Evolutionary conservation across 768 basidiomycete genomes (phyloP).

Genomic region (Agaricus sinodeliciosus): DNA sequence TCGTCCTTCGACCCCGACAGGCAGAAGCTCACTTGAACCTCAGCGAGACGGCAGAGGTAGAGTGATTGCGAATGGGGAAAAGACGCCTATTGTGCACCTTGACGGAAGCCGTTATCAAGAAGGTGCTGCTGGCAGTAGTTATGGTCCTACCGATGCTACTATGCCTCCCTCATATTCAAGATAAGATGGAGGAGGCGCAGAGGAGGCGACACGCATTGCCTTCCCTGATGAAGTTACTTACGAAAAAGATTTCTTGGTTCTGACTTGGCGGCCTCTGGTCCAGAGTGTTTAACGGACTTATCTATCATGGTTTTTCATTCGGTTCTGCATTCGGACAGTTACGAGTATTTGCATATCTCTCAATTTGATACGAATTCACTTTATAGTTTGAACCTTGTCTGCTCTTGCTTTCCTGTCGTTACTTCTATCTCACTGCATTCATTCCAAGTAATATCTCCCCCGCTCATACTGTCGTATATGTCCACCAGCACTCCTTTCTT

Average conservation of each 20-base stretch:
- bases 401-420: no score
- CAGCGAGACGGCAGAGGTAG: conserved; percentile 25
- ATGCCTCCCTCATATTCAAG: conserved; percentile 22
- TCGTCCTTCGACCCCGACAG: conserved; percentile 22
- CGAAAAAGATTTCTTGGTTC: not conserved
- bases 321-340: conserved; percentile 1
- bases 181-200: not conserved
- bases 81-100: conserved; percentile 30
- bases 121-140: not conserved
- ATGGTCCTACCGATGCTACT: conserved; percentile 13
- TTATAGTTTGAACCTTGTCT: no score
- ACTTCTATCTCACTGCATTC: no score
- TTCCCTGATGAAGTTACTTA: not conserved
- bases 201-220: not conserved
- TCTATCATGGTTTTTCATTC: not conserved
- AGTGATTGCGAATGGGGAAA: conserved; percentile 19
- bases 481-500: not conserved
- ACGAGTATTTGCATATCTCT: not conserved
- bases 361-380: no score
- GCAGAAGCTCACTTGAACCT: conserved; percentile 17
- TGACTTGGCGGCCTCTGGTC: not conserved
- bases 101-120: conserved; percentile 31
- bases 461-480: not conserved
- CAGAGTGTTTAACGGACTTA: not conserved
- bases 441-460: no score